phyloP scores from a whole-genome alignment of 805 yeast species.

The Myxozyma udenii region DNA sequence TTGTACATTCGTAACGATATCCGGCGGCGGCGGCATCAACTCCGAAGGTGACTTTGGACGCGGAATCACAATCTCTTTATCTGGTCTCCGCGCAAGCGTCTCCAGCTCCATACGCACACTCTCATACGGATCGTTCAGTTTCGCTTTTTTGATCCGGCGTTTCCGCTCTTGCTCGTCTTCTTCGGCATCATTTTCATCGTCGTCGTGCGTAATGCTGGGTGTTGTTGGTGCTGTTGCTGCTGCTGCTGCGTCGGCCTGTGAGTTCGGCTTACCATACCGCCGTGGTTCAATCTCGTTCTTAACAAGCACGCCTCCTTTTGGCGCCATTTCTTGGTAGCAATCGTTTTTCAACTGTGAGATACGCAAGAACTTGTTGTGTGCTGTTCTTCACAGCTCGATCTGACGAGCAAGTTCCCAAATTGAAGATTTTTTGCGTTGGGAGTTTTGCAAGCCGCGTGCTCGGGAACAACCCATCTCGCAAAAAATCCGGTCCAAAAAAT shows the following conservation, averaged over 20 bases:
- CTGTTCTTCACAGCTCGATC: no score
- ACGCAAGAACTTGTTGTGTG: no score
- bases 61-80: constrained; percentile 14
- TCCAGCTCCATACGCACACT: constrained; percentile 13
- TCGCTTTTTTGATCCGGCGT: neutral
- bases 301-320: constrained; percentile 12
- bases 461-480: no score
- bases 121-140: constrained; percentile 14
- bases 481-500: no score
- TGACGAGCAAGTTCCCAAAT: no score
- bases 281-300: constrained; percentile 13
- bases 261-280: neutral
- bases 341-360: no score
- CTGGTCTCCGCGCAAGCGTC: constrained; percentile 14
- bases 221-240: neutral
- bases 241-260: neutral
- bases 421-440: no score
- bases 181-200: neutral
- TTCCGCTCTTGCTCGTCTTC: constrained; percentile 6
- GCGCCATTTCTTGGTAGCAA: constrained; percentile 4
- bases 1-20: constrained; percentile 34
- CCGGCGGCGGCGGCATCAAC: constrained; percentile 33
- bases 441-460: no score
- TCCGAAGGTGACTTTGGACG: constrained; percentile 16
- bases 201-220: no score